Percentiles rank a stretch among this genome's conserved stretches.
phyloP scores from a whole-genome alignment of 371 early-diverging fungal species.

The Lichtheimia corymbifera region DNA sequence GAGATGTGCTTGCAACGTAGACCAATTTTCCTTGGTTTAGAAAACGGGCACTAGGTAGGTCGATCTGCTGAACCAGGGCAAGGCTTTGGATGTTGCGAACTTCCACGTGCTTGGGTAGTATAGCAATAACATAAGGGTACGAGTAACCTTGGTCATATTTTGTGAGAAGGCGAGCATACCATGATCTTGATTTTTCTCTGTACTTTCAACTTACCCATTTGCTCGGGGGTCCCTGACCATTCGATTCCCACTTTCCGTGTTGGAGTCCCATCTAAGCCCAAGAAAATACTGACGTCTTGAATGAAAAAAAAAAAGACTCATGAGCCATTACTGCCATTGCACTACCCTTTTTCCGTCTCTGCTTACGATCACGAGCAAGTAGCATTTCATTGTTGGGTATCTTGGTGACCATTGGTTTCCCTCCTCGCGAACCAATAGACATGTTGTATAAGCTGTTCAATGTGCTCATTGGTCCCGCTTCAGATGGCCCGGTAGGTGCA shows the following conservation, averaged over 20 bases:
- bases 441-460: slow-evolving; percentile 51
- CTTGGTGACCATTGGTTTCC: slow-evolving; percentile 67
- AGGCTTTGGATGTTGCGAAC: slow-evolving; percentile 85
- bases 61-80: slow-evolving; percentile 78
- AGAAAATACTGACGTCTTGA: slow-evolving; percentile 70
- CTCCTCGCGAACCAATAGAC: slow-evolving; percentile 62
- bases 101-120: slow-evolving; percentile 73
- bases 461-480: slow-evolving; percentile 47
- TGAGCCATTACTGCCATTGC: too few species aligned
- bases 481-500: slow-evolving; percentile 39
- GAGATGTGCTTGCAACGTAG: slow-evolving; percentile 75
- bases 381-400: slow-evolving; percentile 75
- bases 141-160: slow-evolving; percentile 52
- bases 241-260: slow-evolving; percentile 71
- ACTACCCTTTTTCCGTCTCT: background rate
- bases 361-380: slow-evolving; percentile 72
- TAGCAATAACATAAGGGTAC: slow-evolving; percentile 78
- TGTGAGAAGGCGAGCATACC: background rate
- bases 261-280: slow-evolving; percentile 68
- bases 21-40: slow-evolving; percentile 74
- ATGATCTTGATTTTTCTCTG: background rate
- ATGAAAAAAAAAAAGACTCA: background rate
- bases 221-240: slow-evolving; percentile 76
- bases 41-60: slow-evolving; percentile 60
- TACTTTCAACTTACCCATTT: slow-evolving; percentile 49